A percentile compares a stretch with the other conserved stretches of the same genome.
phyloP scores from a whole-genome alignment of 108 stramenopile species.

The Fistulifera solaris region DNA sequence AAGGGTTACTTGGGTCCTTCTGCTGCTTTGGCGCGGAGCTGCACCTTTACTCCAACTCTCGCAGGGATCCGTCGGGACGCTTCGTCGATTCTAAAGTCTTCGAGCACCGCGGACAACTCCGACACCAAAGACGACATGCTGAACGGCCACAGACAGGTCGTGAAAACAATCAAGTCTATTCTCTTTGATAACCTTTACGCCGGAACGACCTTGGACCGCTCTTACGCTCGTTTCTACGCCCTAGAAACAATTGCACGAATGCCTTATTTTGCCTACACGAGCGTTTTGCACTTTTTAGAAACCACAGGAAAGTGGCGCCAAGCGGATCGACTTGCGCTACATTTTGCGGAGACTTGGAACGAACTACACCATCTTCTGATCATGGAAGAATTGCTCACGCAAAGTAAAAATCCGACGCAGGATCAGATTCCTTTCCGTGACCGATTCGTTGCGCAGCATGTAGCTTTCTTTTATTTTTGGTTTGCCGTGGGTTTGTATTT shows the following conservation, averaged over 20 bases:
- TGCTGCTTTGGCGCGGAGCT: too few relatives aligned
- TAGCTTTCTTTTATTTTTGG: constrained; percentile 92
- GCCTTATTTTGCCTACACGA: constrained; percentile 91
- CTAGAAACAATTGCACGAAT: constrained; percentile 92
- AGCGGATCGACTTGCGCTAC: constrained; percentile 59
- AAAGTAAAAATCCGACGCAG: constrained; percentile 16
- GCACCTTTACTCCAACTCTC: too few relatives aligned
- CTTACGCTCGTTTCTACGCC: constrained; percentile 78
- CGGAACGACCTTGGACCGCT: constrained; percentile 21
- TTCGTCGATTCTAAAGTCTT: too few relatives aligned
- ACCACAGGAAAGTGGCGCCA: constrained; percentile 71
- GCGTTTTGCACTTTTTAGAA: constrained; percentile 86
- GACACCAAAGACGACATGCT: too few relatives aligned
- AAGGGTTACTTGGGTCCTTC: too few relatives aligned
- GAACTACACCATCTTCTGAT: constrained; percentile 95
- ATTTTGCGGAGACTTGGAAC: constrained; percentile 90
- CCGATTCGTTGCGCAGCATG: constrained; percentile 80
- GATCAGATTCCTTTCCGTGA: constrained; percentile 26
- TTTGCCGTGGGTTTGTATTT: constrained; percentile 70
- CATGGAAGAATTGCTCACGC: constrained; percentile 92
- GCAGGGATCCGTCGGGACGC: too few relatives aligned
- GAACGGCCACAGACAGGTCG: background rate
- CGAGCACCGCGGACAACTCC: too few relatives aligned
- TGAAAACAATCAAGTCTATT: constrained; percentile 4
- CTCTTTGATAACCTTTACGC: constrained; percentile 13